Evolutionary conservation across 2,329 filamentous ascomycete genomes (phyloP).

Genomic region (Penicillium janthinellum): DNA sequence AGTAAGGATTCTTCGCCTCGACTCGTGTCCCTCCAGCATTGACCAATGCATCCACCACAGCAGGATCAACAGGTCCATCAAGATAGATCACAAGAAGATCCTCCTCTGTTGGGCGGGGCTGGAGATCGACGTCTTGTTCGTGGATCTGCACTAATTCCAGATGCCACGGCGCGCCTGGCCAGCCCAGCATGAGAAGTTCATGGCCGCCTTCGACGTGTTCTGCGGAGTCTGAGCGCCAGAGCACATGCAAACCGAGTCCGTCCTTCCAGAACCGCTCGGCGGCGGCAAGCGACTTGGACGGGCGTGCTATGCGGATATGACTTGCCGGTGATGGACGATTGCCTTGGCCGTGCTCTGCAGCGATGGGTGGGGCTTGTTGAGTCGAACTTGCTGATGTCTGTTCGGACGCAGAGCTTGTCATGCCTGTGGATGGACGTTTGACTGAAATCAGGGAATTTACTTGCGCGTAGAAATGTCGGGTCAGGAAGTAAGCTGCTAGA

Average conservation of each 20-base stretch:
- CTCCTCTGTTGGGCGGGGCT: constrained; percentile 42
- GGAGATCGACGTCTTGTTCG: constrained; percentile 28
- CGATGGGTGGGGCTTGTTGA: not conserved
- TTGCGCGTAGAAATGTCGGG: not conserved
- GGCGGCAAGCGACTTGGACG: not conserved
- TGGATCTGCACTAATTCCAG: constrained; percentile 47
- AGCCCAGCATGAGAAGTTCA: constrained; percentile 49
- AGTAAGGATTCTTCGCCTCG: constrained; percentile 48
- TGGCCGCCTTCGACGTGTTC: constrained; percentile 31
- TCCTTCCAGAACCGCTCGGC: not conserved
- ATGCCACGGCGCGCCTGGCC: constrained; percentile 43
- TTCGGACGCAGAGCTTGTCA: not conserved
- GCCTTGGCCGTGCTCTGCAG: not conserved
- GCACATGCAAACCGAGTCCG: not conserved
- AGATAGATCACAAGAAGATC: constrained; percentile 52
- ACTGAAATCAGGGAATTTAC: too few relatives aligned
- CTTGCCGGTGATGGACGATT: not conserved
- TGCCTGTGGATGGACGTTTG: not conserved
- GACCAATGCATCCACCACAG: constrained; percentile 40
- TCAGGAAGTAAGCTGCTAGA: not conserved
- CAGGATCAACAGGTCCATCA: constrained; percentile 33
- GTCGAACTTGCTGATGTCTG: not conserved
- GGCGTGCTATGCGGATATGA: not conserved
- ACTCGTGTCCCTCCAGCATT: constrained; percentile 39
- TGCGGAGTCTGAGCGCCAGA: not conserved